Conservation (phyloP, 169 alveolate genomes). For the Eimeria necatrix region DNA sequence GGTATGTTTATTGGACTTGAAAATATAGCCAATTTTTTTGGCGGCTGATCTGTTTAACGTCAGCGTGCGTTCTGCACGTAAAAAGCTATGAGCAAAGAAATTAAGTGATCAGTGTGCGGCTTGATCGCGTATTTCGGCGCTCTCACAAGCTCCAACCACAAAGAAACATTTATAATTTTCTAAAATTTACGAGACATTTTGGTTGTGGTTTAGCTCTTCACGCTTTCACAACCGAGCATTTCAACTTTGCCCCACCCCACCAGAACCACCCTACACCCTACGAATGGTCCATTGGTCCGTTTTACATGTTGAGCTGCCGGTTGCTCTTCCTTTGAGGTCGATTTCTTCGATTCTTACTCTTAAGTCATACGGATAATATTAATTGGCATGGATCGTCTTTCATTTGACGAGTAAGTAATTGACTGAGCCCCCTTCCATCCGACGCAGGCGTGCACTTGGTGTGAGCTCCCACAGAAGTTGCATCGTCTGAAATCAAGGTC, state of each 20-base stretch:
- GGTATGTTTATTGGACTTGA: too few relatives aligned
- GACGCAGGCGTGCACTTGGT: neutral
- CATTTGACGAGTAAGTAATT: neutral
- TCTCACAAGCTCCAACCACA: too few relatives aligned
- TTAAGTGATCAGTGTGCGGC: too few relatives aligned
- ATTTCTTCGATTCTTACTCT: neutral
- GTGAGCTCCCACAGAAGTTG: neutral
- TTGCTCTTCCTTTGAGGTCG: neutral
- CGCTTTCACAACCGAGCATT: too few relatives aligned
- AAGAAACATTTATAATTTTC: too few relatives aligned
- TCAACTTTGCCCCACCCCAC: neutral
- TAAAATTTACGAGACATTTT: too few relatives aligned
- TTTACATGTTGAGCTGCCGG: neutral
- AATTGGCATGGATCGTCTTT: neutral
- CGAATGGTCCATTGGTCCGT: neutral
- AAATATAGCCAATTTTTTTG: too few relatives aligned
- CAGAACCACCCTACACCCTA: neutral
- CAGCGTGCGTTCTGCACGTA: too few relatives aligned
- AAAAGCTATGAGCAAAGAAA: too few relatives aligned
- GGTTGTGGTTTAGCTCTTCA: too few relatives aligned
- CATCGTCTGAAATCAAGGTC: neutral
- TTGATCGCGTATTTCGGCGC: too few relatives aligned
- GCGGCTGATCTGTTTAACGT: too few relatives aligned
- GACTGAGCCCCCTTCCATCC: slow-evolving; percentile 1
- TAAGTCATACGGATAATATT: neutral